Evolutionary conservation across 495 filamentous ascomycete species (phyloP).

Genomic region (Penicillium fimorum): DNA sequence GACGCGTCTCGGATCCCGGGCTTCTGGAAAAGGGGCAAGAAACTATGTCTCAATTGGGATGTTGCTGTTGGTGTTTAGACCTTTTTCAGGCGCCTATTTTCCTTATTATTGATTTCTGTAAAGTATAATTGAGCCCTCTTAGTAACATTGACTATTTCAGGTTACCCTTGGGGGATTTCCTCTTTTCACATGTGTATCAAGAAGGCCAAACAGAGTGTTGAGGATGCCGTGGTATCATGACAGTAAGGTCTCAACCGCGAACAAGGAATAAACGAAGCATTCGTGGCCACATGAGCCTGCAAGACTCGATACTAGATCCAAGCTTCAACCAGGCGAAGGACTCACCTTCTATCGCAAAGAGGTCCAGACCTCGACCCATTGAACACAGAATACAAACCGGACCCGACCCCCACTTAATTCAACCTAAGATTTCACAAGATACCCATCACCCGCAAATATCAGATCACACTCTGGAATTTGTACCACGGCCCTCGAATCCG

Average conservation of each 20-base stretch:
- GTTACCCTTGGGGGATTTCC: neutral
- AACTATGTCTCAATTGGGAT: slow-evolving; percentile 20
- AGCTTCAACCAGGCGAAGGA: neutral
- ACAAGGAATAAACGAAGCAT: neutral
- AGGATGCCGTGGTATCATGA: neutral
- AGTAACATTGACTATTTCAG: slow-evolving; percentile 1
- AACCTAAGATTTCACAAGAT: neutral
- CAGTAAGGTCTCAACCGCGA: neutral
- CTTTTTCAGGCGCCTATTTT: neutral
- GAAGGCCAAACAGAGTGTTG: neutral
- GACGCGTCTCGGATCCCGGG: slow-evolving; percentile 8
- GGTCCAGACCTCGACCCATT: slow-evolving; percentile 1
- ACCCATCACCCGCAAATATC: neutral
- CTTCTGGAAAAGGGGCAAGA: slow-evolving; percentile 25
- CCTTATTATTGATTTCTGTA: neutral
- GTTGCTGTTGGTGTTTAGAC: slow-evolving; percentile 18
- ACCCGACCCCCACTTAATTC: neutral
- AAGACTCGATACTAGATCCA: slow-evolving; percentile 2
- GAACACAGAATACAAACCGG: slow-evolving; percentile 2
- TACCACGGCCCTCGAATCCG: slow-evolving; percentile 16
- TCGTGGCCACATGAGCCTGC: neutral
- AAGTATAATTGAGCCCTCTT: neutral
- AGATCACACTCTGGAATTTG: slow-evolving; percentile 5
- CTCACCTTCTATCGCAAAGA: neutral
- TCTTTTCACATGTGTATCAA: neutral